Evolutionary conservation across 2,329 filamentous ascomycete genomes (phyloP).

Genomic region (Karstenula rhodostoma): DNA sequence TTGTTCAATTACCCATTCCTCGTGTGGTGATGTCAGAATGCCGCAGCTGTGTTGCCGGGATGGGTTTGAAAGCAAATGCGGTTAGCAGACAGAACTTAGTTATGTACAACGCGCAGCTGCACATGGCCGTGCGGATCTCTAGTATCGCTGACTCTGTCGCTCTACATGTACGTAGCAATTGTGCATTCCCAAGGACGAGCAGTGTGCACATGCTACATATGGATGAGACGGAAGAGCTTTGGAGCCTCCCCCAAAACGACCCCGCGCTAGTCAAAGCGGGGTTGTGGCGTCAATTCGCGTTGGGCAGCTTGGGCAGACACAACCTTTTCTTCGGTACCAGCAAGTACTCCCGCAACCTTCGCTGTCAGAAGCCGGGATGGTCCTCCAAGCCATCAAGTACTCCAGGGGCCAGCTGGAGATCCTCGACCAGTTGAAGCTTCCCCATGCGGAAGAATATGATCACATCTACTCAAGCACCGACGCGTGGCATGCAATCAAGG

Average conservation of each 20-base stretch:
- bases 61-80: conserved; percentile 1
- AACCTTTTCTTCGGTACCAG: conserved; percentile 18
- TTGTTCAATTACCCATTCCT: conserved; percentile 9
- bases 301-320: conserved; percentile 19
- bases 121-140: not conserved
- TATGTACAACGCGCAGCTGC: conserved; percentile 6
- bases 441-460: conserved; percentile 82
- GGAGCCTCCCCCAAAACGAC: not conserved
- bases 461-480: conserved; percentile 73
- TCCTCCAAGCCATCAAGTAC: conserved; percentile 81
- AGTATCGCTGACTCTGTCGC: not conserved
- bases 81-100: conserved; percentile 1
- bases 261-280: conserved; percentile 12
- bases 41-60: not conserved
- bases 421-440: conserved; percentile 82
- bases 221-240: not conserved
- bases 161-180: not conserved
- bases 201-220: not conserved
- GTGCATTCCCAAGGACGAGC: not conserved
- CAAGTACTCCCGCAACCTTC: conserved; percentile 2
- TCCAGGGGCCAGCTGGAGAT: conserved; percentile 75
- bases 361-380: conserved; percentile 48
- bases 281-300: conserved; percentile 24
- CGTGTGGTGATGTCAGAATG: conserved; percentile 20
- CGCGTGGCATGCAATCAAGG: conserved; percentile 82